Evolutionary conservation across 108 stramenopile genomes (phyloP), one percentile per base, ranked within the genome.

Genomic region (Nannochloropsis oceanica): DNA sequence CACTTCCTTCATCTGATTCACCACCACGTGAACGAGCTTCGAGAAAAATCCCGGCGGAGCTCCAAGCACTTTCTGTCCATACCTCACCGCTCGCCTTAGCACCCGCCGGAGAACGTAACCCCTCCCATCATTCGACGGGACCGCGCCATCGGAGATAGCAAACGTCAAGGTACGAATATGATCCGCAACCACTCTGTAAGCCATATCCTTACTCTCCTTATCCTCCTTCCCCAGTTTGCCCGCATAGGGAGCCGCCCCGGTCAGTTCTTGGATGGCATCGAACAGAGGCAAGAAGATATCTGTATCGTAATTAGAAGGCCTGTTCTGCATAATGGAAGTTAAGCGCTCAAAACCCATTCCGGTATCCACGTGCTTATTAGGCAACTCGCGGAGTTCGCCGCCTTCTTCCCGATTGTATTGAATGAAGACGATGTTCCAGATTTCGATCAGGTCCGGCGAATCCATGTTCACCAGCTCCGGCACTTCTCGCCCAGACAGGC

Each of bases 321-420:
- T 92, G 83, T 93, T 95, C 91, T 99, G 99, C 81, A 99, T 87
- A 82, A 98, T 97, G 84, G 93, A 93, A 27, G 96, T 92, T 25
- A 99, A 92, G 27, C 99, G 95, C 91, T 99, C 99, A 85, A 98
- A 96, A 79, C 99, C 99, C 99, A 99, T 98, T 80, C 99, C 99
- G 27, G 99, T 99, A 92, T 99, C 99, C 80, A 98, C 94, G 91
- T 99, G 99, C 90, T 96, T 95, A 25, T 92, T 91, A 22, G 99
- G 99, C 26, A 99, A 93, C 24, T 91, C 87, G 83, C 93, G 88
- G 26, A 98, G 91, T 8, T 87, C 88, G 18, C 96, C 96, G 89
- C 95, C 94, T 27, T 92, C 93, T 86, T 97, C 97, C 0, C 88
- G 81, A 82, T 82, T 96, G 83, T 91, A 92, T 90, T 98, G 97